Base-by-base conservation (phyloP, 2,329 filamentous ascomycete species). In the Trichoderma atrobrunneum region DNA sequence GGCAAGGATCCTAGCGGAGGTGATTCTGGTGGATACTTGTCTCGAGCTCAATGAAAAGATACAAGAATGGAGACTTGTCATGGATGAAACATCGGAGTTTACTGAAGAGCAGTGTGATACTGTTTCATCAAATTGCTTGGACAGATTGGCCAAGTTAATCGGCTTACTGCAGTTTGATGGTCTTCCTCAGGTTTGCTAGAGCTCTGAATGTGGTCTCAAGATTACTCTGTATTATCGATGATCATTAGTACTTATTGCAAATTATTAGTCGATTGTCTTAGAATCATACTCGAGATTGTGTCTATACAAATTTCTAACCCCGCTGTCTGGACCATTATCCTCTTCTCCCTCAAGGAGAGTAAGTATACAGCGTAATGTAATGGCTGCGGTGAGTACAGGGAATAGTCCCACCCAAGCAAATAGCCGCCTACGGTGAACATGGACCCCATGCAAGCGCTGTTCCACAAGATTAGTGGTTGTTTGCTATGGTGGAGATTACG, bases 121-220 rank as follows among this genome's bases (percentile, higher is more conserved):
- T 64, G 26, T 26, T 2, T 34, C 43, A 10, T 68, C 18, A 11
- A 32, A 59, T 16, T 68, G 63, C 21, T 51, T 68, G 36, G 70
- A 72, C 43, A 59, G 63, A 24, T n/a, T 72, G 63, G 70, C 70
- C 21, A 72, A 72, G 30, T 54, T 72, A 12, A 72, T 72, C 7
- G 70, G 70, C 1, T 12, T 72, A 26, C 48, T 72, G 56, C 70
- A 72, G 48, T 72, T 68, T 28, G 70, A 72, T 14, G 64, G 70
- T 4, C 43, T 70, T 36, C 57, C 67, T 1, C 18, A 32, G 18
- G n/a, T 26, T 21, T 63, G 34, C 16, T 63, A 11, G 12, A 43
- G 12, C 54, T 7, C 39, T 16, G 16, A n/a, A n/a, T 10, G 39
- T 28, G 14, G 3, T 26, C 2, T 18, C 54, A n/a, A 18, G 16